These are phyloP conservation scores for Fagus sylvatica DNA, from an alignment of 306 rosid genomes.

Conservation along the genomic window DNA sequence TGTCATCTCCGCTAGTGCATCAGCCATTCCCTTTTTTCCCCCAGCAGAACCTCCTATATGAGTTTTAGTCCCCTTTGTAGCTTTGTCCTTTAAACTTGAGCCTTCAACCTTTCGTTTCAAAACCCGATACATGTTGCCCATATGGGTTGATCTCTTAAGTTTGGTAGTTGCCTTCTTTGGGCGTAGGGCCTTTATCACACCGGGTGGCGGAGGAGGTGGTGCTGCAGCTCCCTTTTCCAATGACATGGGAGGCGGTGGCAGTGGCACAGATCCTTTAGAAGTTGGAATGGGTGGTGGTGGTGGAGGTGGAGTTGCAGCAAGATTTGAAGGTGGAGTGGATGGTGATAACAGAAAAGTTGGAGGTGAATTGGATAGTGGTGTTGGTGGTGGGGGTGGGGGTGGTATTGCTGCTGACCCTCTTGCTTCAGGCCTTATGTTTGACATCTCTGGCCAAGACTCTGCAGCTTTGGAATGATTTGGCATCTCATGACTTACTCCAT, in stretches of 20 bases:
- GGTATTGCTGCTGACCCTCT: not conserved
- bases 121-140: slow-evolving; percentile 35
- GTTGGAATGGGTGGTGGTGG: slow-evolving; percentile 16
- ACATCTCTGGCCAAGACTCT: not conserved
- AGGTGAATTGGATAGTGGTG: not conserved
- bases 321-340: not conserved
- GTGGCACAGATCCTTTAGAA: not conserved
- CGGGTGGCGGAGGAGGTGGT: slow-evolving; percentile 37
- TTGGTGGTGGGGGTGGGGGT: slow-evolving; percentile 8
- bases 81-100: slow-evolving; percentile 15
- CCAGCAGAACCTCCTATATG: slow-evolving; percentile 1
- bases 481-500: not conserved
- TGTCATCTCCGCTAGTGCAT: slow-evolving; percentile 43
- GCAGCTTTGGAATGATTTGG: slow-evolving; percentile 2
- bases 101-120: slow-evolving; percentile 44
- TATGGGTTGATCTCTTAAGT: slow-evolving; percentile 45
- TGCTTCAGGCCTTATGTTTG: not conserved
- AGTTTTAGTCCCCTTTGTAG: slow-evolving; percentile 7
- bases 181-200: slow-evolving; percentile 17
- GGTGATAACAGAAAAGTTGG: not conserved
- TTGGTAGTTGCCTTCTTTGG: slow-evolving; percentile 32
- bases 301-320: not conserved
- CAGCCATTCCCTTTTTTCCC: slow-evolving; percentile 43
- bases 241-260: slow-evolving; percentile 5
- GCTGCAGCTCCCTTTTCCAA: slow-evolving; percentile 6